Evolutionary conservation across 805 yeast species (phyloP), one percentile per base, ranked within the genome.

Genomic region (Pichia nanzhaoensis): DNA sequence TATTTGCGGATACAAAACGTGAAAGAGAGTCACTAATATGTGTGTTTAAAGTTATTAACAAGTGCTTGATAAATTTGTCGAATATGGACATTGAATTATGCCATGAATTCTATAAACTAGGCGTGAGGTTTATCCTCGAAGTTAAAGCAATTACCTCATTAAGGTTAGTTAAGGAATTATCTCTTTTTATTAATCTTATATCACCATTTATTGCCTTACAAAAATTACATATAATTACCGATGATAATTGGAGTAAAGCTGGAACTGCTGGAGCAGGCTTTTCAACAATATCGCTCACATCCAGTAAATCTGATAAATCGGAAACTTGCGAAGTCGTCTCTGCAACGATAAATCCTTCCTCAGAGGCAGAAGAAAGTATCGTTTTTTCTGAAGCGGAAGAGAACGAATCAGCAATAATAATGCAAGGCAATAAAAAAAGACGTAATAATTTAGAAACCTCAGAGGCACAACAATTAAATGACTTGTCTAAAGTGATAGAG

Each of bases 21-120:
- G 66, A 60, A 39, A 47, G 61, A 3, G 55, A 52, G 30, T 43
- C 55, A 8, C 42, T 60, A 8, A 56, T 67, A 7, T 33, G 55
- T 3, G 54, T 70, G 1, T 56, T 80, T 37, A 66, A 67, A 42
- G 58, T 80, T 14, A 57, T 74, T 16, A 80, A 80, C 55, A 68
- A 66, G 31, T 52, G 71, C 3, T 51, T 80, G 6, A 50, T 73
- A 0, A 59, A 65, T n/a, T 55, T 71, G 4, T 65, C 76, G 3
- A 68, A 74, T 0, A 56, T 65, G 4, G 67, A 75, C 51, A 55
- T 72, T 6, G 44, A 55, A 4, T 55, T 66, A 18, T 67, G 74
- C 3, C 53, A 70, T 48, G 51, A 55, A 17, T 50, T 78, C 3
- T 65, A 70, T 13, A 59, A 58, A 34, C 35, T 71, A 1, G 77